Percentiles rank a stretch among this genome's conserved stretches.
Evolutionary conservation across 345 rosid genomes (phyloP).

Genomic region (Gossypium anomalum): DNA sequence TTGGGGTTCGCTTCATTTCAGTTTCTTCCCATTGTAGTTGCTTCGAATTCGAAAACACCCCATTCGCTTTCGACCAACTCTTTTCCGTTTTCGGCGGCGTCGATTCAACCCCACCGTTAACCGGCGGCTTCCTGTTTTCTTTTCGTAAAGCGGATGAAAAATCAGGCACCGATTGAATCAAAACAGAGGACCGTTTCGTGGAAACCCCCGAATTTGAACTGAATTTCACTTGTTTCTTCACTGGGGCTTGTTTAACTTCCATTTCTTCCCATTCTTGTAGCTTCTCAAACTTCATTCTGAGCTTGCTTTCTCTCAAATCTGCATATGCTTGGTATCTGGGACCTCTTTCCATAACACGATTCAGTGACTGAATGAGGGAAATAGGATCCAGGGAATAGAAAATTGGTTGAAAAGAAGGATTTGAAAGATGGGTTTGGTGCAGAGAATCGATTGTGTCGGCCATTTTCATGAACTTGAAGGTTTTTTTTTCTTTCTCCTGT

Average conservation of each 20-base stretch:
- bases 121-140: conserved; percentile 63
- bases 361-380: conserved; percentile 66
- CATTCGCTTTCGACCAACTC: conserved; percentile 34
- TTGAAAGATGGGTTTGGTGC: conserved; percentile 21
- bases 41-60: conserved; percentile 14
- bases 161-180: conserved; percentile 82
- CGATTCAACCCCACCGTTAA: conserved; percentile 24
- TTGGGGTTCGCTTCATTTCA: conserved; percentile 37
- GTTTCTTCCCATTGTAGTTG: conserved; percentile 27
- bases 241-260: conserved; percentile 35
- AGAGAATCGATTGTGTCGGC: conserved; percentile 32
- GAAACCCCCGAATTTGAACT: conserved; percentile 26
- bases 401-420: conserved; percentile 30
- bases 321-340: conserved; percentile 74
- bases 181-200: conserved; percentile 38
- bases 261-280: conserved; percentile 28
- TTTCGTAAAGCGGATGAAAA: conserved; percentile 63
- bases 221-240: conserved; percentile 67
- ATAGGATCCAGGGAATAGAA: conserved; percentile 47
- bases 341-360: conserved; percentile 67
- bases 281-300: conserved; percentile 37
- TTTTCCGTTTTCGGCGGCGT: conserved; percentile 43
- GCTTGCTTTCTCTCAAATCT: conserved; percentile 58
- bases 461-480: conserved; percentile 22
- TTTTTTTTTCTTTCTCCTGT: not conserved